These are phyloP conservation scores for Debaryomycetaceae sp. DNA, from an alignment of 1,139 yeast genomes.

Conservation along the genomic window DNA sequence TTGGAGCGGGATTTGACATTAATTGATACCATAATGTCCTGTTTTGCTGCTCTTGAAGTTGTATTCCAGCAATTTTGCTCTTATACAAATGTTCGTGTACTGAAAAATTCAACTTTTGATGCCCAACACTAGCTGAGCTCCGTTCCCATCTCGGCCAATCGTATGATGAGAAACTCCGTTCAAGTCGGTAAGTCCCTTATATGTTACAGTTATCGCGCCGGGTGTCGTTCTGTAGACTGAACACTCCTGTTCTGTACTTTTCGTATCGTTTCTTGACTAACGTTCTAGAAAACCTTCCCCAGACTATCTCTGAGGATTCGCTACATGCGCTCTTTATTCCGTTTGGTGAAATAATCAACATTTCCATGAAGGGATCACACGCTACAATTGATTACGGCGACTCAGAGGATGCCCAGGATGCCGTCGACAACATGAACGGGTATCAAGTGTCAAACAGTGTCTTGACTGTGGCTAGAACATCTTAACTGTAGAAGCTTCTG, in stretches of 20 bases:
- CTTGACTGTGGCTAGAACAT: conserved; percentile 5
- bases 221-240: too few species aligned
- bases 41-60: not conserved
- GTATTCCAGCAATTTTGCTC: not conserved
- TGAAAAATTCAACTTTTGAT: not conserved
- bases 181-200: too few species aligned
- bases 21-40: conserved; percentile 29
- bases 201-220: too few species aligned
- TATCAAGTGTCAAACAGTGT: conserved; percentile 6
- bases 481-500: not conserved
- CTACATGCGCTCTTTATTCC: conserved; percentile 9
- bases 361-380: conserved; percentile 1
- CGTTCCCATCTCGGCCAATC: not conserved
- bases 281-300: conserved; percentile 8
- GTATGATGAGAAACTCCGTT: too few species aligned
- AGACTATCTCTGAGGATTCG: conserved; percentile 4
- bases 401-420: conserved; percentile 9
- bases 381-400: conserved; percentile 10
- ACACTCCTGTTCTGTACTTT: too few species aligned
- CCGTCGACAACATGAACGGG: conserved; percentile 12
- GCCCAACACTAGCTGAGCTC: not conserved
- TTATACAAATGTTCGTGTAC: not conserved
- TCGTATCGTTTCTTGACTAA: conserved; percentile 2
- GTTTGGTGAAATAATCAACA: conserved; percentile 8
- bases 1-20: conserved; percentile 52